Evolutionary conservation across 495 filamentous ascomycete genomes (phyloP), one percentile per base, ranked within the genome.

Genomic region (Lentithecium fluviatile): DNA sequence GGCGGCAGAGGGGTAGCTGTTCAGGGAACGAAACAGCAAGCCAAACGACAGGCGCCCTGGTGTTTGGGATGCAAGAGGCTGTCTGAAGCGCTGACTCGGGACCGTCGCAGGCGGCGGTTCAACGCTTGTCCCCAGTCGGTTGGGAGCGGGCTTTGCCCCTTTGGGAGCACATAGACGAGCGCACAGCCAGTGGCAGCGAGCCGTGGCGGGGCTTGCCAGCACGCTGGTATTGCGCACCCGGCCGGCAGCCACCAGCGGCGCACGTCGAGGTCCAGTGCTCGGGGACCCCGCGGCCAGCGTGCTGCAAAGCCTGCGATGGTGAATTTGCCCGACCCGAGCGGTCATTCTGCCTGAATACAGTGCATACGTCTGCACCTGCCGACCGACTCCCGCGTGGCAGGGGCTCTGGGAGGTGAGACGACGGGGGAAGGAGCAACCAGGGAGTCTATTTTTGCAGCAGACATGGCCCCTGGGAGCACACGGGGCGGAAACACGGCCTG

Each of bases 1-100:
- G 45, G 8, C 46, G 26, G 46, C 54, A 21, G 36, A 20, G 43
- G 32, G 24, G 23, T 26, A 51, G 34, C 8, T 26, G n/a, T 29
- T 25, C 23, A 32, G 49, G 45, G 13, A 13, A 19, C 13, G 17
- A 20, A 7, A 38, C 21, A 43, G 47, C 15, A 20, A 29, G 47
- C 38, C 43, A 47, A 36, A 47, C 51, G 56, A 45, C 43, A 52
- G 23, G 38, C 21, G 13, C 49, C 20, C 42, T 60, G 56, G 56
- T 37, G 47, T 46, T 52, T 60, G 56, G 56, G 56, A 36, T 65
- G 25, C 45, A 26, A 43, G 40, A 47, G 49, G 10, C 48, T 45
- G 48, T 50, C 48, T 59, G 62, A 45, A 52, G 55, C 51, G 57
- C 63, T 66, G 63, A 66, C 63, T 66, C 63, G 63, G 63, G 38